A percentile compares a stretch with the other conserved stretches of the same genome.
These are phyloP conservation scores for Phyllosticta citrichinensis DNA, from an alignment of 2,329 filamentous ascomycete species.

Conservation along the genomic window DNA sequence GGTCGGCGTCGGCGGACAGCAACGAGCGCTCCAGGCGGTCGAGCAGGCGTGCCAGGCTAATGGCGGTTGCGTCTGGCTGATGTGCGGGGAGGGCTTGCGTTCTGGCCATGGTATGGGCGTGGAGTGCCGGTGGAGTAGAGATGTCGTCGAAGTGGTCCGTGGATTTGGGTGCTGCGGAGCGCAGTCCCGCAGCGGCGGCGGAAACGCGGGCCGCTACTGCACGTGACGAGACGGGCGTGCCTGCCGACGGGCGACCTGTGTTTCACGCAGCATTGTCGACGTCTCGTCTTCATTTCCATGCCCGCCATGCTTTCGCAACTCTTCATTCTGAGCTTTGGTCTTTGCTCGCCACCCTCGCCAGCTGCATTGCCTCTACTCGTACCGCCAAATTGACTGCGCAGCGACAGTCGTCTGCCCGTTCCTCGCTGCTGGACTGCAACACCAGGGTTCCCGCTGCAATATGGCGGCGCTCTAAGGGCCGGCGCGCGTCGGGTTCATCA, in stretches of 20 bases:
- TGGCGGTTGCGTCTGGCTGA: conserved; percentile 15
- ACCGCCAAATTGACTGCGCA: background rate
- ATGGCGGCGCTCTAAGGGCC: background rate
- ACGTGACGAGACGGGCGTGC: background rate
- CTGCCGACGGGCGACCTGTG: background rate
- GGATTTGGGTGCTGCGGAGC: background rate
- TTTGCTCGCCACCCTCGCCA: background rate
- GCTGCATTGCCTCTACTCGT: background rate
- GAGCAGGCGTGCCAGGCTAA: conserved; percentile 55
- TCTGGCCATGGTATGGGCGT: background rate
- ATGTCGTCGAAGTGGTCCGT: background rate
- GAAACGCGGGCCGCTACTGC: background rate
- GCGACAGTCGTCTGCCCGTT: background rate
- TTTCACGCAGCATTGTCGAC: background rate
- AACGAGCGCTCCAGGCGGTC: conserved; percentile 55
- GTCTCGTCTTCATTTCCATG: background rate
- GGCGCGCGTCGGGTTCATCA: background rate
- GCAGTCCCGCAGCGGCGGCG: background rate
- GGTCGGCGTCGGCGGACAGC: conserved; percentile 50
- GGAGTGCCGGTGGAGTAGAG: conserved; percentile 7
- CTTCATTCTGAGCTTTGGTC: background rate
- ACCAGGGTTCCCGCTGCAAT: background rate
- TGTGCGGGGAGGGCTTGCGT: conserved; percentile 3
- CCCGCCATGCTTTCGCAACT: background rate
- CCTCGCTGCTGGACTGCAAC: background rate